These are phyloP conservation scores for Fusarium dlaminii DNA, from an alignment of 2,329 filamentous ascomycete species.

Conservation along the genomic window DNA sequence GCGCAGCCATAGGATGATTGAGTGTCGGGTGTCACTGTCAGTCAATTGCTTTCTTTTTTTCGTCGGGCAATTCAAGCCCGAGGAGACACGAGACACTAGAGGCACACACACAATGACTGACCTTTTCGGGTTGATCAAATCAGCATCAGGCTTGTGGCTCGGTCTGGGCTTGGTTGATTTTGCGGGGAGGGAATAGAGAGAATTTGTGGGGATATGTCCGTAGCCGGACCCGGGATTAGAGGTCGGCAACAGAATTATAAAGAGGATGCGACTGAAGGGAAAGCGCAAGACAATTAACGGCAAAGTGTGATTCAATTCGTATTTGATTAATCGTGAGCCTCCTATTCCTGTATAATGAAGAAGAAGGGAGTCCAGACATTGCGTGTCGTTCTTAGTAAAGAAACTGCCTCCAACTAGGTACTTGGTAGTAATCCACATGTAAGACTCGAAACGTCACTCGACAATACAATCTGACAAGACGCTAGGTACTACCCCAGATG, in stretches of 20 bases:
- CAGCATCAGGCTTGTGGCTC: slow-evolving; percentile 24
- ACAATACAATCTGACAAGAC: slow-evolving; percentile 3
- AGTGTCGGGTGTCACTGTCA: slow-evolving; percentile 10
- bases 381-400: background rate
- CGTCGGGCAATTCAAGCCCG: slow-evolving; percentile 29
- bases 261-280: background rate
- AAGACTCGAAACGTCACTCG: background rate
- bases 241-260: slow-evolving; percentile 19
- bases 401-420: background rate
- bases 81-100: slow-evolving; percentile 24
- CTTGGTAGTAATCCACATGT: background rate
- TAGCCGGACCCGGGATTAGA: slow-evolving; percentile 35
- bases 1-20: slow-evolving; percentile 23
- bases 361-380: background rate
- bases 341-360: no score
- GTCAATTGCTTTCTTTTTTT: slow-evolving; percentile 26
- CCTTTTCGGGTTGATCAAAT: slow-evolving; percentile 7
- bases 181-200: slow-evolving; percentile 27
- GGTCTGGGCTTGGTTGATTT: slow-evolving; percentile 23
- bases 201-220: slow-evolving; percentile 30
- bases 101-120: slow-evolving; percentile 5
- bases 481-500: slow-evolving; percentile 4
- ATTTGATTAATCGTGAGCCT: background rate
- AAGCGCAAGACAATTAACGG: background rate
- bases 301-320: background rate